These are phyloP conservation scores for Escovopsis weberi DNA, from an alignment of 2,329 filamentous ascomycete species.

Conservation along the genomic window DNA sequence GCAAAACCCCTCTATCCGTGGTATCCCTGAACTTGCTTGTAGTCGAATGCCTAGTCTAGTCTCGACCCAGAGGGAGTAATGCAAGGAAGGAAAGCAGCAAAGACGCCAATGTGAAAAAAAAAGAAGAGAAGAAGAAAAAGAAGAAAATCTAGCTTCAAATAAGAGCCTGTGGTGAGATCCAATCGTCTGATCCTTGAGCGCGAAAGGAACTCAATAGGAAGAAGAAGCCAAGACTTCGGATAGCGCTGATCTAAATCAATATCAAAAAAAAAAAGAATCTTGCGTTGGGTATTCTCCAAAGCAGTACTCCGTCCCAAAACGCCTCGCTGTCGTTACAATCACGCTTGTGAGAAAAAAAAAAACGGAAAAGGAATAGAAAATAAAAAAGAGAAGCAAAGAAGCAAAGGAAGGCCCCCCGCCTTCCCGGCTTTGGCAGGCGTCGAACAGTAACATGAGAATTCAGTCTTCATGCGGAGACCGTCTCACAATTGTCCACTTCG, in stretches of 20 bases:
- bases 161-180: background rate
- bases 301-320: background rate
- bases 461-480: background rate
- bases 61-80: background rate
- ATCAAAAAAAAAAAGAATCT: no score
- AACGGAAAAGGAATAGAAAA: background rate
- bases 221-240: no score
- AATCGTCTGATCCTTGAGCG: no score
- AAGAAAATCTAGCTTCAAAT: background rate
- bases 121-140: background rate
- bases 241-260: no score
- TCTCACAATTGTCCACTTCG: slow-evolving; percentile 19
- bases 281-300: no score
- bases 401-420: background rate
- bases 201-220: no score
- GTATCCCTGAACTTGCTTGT: no score
- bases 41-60: no score
- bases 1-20: no score
- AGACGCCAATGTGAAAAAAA: background rate
- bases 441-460: background rate
- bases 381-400: background rate
- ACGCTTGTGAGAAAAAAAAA: no score
- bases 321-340: background rate
- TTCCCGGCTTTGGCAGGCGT: background rate
- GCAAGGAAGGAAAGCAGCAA: background rate